Evolutionary conservation across 768 basidiomycete genomes (phyloP).

Genomic region (Tremella yokohamensis): DNA sequence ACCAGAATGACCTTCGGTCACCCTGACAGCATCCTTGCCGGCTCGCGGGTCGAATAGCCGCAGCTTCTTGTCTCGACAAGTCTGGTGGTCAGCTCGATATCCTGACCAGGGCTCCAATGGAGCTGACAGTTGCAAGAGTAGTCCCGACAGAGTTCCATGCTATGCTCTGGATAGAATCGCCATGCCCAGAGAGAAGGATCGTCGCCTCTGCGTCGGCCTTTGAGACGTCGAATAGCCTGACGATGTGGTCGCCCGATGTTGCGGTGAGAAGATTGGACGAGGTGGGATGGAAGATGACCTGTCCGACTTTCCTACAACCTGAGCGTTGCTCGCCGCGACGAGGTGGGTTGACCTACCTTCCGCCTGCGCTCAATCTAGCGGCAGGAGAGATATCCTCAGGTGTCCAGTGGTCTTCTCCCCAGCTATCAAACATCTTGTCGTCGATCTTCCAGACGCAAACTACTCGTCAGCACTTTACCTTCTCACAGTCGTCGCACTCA

Average conservation of each 20-base stretch:
- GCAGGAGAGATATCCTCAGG: conserved; percentile 77
- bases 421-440: conserved; percentile 70
- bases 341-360: conserved; percentile 28
- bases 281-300: conserved; percentile 89
- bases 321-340: background rate
- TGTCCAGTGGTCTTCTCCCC: conserved; percentile 78
- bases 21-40: conserved; percentile 73
- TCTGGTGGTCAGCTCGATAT: conserved; percentile 50
- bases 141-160: conserved; percentile 78
- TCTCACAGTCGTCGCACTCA: conserved; percentile 20
- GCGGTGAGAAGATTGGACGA: conserved; percentile 77
- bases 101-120: background rate
- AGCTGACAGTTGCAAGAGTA: conserved; percentile 63
- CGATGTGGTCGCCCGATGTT: conserved; percentile 75
- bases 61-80: conserved; percentile 87
- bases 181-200: conserved; percentile 66
- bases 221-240: conserved; percentile 88
- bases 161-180: conserved; percentile 80
- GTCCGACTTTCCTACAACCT: conserved; percentile 73
- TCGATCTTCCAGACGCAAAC: conserved; percentile 83
- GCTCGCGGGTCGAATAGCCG: conserved; percentile 85
- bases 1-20: conserved; percentile 82
- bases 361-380: conserved; percentile 45
- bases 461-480: conserved; percentile 11
- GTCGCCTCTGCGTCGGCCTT: conserved; percentile 65